Percentiles rank a stretch among this genome's conserved stretches.
Conservation (phyloP, 2,329 filamentous ascomycete genomes). For the Aureobasidium sp. region DNA sequence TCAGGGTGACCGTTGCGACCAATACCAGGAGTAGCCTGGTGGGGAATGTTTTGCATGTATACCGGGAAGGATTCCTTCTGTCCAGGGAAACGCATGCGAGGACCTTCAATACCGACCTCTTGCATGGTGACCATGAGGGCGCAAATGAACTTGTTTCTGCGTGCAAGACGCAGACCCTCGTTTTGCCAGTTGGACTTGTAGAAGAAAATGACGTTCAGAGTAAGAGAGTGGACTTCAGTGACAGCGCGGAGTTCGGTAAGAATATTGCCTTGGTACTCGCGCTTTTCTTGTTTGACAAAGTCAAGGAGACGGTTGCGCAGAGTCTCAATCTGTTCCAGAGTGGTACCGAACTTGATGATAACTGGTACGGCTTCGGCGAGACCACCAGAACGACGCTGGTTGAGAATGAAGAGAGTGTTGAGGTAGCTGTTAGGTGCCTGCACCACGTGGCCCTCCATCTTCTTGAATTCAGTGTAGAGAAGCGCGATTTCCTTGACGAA, state of each 20-base stretch:
- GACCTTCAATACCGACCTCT: slow-evolving; percentile 77
- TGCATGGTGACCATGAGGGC: slow-evolving; percentile 83
- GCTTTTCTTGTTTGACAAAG: slow-evolving; percentile 77
- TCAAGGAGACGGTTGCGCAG: slow-evolving; percentile 74
- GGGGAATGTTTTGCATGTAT: slow-evolving; percentile 51
- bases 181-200: slow-evolving; percentile 98
- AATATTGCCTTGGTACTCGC: slow-evolving; percentile 81
- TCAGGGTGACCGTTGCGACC: slow-evolving; percentile 40
- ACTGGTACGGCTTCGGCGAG: slow-evolving; percentile 81
- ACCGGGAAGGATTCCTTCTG: slow-evolving; percentile 61
- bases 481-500: slow-evolving; percentile 92
- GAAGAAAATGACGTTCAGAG: slow-evolving; percentile 90
- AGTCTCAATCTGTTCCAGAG: slow-evolving; percentile 71
- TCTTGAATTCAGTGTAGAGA: slow-evolving; percentile 95
- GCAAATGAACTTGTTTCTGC: slow-evolving; percentile 90
- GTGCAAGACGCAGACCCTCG: slow-evolving; percentile 78
- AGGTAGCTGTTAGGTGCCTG: slow-evolving; percentile 92
- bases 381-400: slow-evolving; percentile 82
- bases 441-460: slow-evolving; percentile 94
- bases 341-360: slow-evolving; percentile 81
- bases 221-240: slow-evolving; percentile 75
- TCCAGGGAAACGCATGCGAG: slow-evolving; percentile 64
- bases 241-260: slow-evolving; percentile 77
- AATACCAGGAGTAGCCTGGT: slow-evolving; percentile 36
- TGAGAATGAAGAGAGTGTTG: slow-evolving; percentile 89